A percentile compares a stretch with the other conserved stretches of the same genome.
These are phyloP conservation scores for Immersiporthe knoxdaviesiana DNA, from an alignment of 2,329 filamentous ascomycete species.

Conservation along the genomic window DNA sequence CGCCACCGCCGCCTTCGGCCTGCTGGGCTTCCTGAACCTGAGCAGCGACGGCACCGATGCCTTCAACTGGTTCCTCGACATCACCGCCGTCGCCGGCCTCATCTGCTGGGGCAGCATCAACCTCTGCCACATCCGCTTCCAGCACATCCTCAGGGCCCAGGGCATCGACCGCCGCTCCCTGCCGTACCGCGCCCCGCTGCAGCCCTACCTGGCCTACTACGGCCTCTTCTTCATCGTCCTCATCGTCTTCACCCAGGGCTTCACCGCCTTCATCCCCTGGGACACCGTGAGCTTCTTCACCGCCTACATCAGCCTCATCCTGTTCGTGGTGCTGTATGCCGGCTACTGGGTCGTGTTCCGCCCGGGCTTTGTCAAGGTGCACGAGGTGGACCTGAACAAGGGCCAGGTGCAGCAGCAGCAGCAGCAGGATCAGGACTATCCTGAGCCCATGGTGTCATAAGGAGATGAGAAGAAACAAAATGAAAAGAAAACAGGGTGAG, in stretches of 20 bases:
- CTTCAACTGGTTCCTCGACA: slow-evolving; percentile 60
- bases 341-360: slow-evolving; percentile 43
- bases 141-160: slow-evolving; percentile 44
- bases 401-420: slow-evolving; percentile 28
- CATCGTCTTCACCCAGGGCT: slow-evolving; percentile 50
- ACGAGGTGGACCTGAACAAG: slow-evolving; percentile 33
- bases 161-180: slow-evolving; percentile 40
- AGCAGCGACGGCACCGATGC: slow-evolving; percentile 48
- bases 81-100: slow-evolving; percentile 49
- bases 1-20: slow-evolving; percentile 46
- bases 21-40: slow-evolving; percentile 53
- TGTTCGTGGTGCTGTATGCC: slow-evolving; percentile 42
- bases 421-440: not conserved
- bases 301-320: slow-evolving; percentile 40
- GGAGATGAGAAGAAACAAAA: not conserved
- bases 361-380: slow-evolving; percentile 35
- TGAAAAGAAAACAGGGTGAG: too few species aligned
- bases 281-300: slow-evolving; percentile 47
- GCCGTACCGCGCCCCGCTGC: slow-evolving; percentile 36
- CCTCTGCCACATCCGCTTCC: slow-evolving; percentile 38
- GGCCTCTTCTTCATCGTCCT: slow-evolving; percentile 47
- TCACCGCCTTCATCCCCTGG: slow-evolving; percentile 46
- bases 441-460: not conserved
- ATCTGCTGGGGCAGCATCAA: slow-evolving; percentile 41
- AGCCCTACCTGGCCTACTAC: slow-evolving; percentile 47